Evolutionary conservation across 495 filamentous ascomycete species (phyloP).

Genomic region (Penicillium cosmopolitanum): DNA sequence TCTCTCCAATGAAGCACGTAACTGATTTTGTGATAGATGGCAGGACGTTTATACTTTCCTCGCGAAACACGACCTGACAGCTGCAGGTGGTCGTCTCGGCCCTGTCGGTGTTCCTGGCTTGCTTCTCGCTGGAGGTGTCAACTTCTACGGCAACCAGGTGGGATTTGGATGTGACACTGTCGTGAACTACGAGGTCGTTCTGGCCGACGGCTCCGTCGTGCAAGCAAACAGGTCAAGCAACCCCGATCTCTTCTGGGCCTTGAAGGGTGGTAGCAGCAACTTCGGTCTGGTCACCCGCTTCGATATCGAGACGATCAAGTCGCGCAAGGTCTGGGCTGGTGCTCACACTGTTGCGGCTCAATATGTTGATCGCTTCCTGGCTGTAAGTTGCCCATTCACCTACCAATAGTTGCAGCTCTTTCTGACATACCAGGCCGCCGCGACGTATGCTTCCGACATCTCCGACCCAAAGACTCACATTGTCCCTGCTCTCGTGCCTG

Average conservation of each 20-base stretch:
- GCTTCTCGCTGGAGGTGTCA: conserved; percentile 57
- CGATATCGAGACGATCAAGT: conserved; percentile 52
- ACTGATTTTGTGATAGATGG: conserved; percentile 46
- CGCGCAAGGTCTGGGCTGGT: conserved; percentile 52
- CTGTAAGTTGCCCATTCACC: conserved; percentile 16
- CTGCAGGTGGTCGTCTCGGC: conserved; percentile 57
- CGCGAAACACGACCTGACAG: conserved; percentile 45
- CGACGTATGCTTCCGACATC: conserved; percentile 35
- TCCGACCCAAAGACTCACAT: conserved; percentile 39
- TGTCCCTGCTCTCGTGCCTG: conserved; percentile 38
- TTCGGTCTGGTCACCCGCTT: conserved; percentile 58
- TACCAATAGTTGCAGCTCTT: background rate
- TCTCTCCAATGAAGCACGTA: background rate
- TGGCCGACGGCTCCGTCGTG: conserved; percentile 59
- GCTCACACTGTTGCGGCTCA: conserved; percentile 31
- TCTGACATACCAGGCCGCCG: conserved; percentile 27
- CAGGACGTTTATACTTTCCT: conserved; percentile 55
- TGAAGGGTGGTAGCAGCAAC: conserved; percentile 58
- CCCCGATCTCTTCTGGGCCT: conserved; percentile 63
- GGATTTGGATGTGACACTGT: conserved; percentile 58
- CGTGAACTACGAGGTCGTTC: conserved; percentile 60
- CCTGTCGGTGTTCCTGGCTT: conserved; percentile 55
- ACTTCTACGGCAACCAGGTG: conserved; percentile 47
- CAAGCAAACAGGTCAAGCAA: conserved; percentile 54
- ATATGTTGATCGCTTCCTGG: conserved; percentile 37